Evolutionary conservation across 371 early-diverging fungal species (phyloP).

Genomic region (Rhizopus arrhizus): DNA sequence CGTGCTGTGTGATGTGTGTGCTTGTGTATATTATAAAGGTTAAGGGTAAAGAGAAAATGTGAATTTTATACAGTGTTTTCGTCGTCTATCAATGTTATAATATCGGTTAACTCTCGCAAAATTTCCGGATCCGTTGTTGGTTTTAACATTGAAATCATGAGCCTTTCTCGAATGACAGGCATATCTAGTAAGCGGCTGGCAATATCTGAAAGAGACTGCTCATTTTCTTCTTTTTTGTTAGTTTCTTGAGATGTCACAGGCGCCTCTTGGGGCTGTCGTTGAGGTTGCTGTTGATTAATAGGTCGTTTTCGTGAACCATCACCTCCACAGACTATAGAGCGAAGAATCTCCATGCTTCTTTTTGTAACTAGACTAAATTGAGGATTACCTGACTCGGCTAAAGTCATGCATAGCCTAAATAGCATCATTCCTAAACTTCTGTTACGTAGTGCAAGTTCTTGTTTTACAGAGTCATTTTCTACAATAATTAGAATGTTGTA

Average conservation of each 20-base stretch:
- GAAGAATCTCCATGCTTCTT: conserved; percentile 49
- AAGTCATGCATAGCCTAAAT: conserved; percentile 51
- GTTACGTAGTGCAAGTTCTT: conserved; percentile 38
- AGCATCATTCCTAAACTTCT: conserved; percentile 51
- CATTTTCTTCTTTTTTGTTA: conserved; percentile 17
- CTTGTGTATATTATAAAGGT: background rate
- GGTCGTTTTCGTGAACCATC: conserved; percentile 38
- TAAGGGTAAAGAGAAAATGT: background rate
- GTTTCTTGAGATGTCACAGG: background rate
- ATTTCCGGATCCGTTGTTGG: conserved; percentile 48
- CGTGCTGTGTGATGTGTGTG: background rate
- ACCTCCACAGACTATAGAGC: conserved; percentile 41
- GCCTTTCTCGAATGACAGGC: conserved; percentile 39
- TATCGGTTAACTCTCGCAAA: conserved; percentile 44
- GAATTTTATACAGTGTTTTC: conserved; percentile 25
- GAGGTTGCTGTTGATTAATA: conserved; percentile 7
- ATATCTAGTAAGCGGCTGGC: conserved; percentile 46
- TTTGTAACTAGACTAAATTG: conserved; percentile 42
- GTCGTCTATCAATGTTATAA: conserved; percentile 47
- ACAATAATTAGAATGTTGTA: conserved; percentile 57
- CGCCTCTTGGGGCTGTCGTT: conserved; percentile 6
- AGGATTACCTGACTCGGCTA: conserved; percentile 56
- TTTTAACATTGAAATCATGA: conserved; percentile 49
- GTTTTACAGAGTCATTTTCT: conserved; percentile 38
- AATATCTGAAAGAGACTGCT: conserved; percentile 21